A percentile compares a stretch with the other conserved stretches of the same genome.
These are phyloP conservation scores for Cyclotella baltica DNA, from an alignment of 108 stramenopile species.

Conservation along the genomic window DNA sequence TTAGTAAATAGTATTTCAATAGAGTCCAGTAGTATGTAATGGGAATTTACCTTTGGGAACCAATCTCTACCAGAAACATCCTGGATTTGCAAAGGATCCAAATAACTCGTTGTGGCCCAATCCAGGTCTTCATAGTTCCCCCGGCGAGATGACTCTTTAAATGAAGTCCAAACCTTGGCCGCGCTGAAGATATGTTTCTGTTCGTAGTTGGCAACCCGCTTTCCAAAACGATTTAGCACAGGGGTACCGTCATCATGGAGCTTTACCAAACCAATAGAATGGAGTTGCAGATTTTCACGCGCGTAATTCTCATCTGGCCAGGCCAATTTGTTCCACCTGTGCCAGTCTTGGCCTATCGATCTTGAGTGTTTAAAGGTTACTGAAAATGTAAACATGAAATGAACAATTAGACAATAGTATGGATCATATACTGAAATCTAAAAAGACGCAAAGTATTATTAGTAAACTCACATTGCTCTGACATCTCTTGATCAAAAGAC, in stretches of 20 bases:
- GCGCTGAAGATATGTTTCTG: slow-evolving; percentile 52
- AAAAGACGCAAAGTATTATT: too few relatives aligned
- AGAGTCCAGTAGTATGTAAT: too few relatives aligned
- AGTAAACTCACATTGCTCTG: slow-evolving; percentile 17
- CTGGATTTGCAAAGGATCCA: slow-evolving; percentile 54
- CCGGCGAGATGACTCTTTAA: slow-evolving; percentile 12
- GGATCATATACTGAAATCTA: too few relatives aligned
- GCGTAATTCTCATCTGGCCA: slow-evolving; percentile 69
- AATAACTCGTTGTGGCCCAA: slow-evolving; percentile 15
- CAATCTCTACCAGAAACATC: slow-evolving; percentile 25
- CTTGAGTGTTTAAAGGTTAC: slow-evolving; percentile 3
- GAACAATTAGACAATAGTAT: too few relatives aligned
- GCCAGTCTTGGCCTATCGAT: slow-evolving; percentile 19
- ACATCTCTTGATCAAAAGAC: slow-evolving; percentile 49
- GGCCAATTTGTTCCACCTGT: slow-evolving; percentile 2
- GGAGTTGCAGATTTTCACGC: slow-evolving; percentile 67
- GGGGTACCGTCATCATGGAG: slow-evolving; percentile 62
- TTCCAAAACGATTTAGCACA: slow-evolving; percentile 40
- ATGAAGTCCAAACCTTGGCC: slow-evolving; percentile 64
- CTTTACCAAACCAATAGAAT: slow-evolving; percentile 57
- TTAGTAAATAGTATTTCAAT: too few relatives aligned
- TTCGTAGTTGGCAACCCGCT: slow-evolving; percentile 52
- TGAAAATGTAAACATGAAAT: not conserved
- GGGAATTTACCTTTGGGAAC: slow-evolving; percentile 50
- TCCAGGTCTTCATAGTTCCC: slow-evolving; percentile 55